Percentiles rank a stretch among this genome's conserved stretches.
phyloP scores from a whole-genome alignment of 1,139 yeast species.

The Candida sanyaensis region DNA sequence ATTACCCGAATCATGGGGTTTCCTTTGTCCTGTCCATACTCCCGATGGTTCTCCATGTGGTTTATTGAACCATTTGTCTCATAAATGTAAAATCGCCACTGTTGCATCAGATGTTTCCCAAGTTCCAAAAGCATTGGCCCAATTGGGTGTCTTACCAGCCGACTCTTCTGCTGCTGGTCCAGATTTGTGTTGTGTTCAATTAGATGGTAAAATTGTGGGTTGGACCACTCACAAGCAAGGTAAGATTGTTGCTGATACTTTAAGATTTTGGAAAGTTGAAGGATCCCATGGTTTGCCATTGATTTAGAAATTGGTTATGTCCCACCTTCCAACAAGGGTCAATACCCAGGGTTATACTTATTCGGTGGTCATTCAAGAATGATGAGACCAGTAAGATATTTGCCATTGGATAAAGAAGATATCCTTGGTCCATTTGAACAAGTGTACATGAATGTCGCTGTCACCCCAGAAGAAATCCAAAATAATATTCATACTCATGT shows the following conservation, averaged over 20 bases:
- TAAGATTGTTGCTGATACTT: conserved; percentile 79
- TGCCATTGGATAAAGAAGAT: conserved; percentile 81
- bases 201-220: conserved; percentile 91
- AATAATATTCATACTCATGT: conserved; percentile 85
- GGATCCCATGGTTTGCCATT: conserved; percentile 75
- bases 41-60: conserved; percentile 99
- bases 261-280: conserved; percentile 91
- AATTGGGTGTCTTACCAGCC: conserved; percentile 82
- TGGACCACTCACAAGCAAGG: conserved; percentile 95
- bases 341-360: conserved; percentile 91
- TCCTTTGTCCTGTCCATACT: conserved; percentile 97
- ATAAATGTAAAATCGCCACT: conserved; percentile 88
- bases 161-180: conserved; percentile 88
- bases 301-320: conserved; percentile 90
- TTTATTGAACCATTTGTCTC: conserved; percentile 92
- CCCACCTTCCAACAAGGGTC: conserved; percentile 94
- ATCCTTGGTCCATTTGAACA: conserved; percentile 97
- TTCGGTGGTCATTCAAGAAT: conserved; percentile 93
- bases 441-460: conserved; percentile 95
- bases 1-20: conserved; percentile 98
- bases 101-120: conserved; percentile 69
- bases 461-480: conserved; percentile 88
- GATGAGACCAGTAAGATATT: conserved; percentile 93
- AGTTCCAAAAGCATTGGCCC: conserved; percentile 65
- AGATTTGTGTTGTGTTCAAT: conserved; percentile 80